Percentiles rank a stretch among this genome's conserved stretches.
These are phyloP conservation scores for Wickerhamia fluorescens DNA, from an alignment of 805 yeast species.

Conservation along the genomic window DNA sequence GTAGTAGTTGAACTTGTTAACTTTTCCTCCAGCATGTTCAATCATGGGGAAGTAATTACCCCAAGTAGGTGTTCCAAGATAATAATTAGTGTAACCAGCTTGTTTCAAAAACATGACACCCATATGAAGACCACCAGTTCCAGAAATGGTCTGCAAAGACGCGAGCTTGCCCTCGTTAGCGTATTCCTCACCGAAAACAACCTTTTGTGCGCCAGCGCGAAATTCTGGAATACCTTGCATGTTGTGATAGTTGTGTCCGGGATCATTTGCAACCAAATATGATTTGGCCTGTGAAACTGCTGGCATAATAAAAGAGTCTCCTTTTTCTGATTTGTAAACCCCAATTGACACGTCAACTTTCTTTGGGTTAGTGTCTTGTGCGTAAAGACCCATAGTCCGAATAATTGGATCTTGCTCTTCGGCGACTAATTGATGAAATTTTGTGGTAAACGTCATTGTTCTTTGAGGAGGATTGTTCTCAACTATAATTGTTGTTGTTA, in stretches of 20 bases:
- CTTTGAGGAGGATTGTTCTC: too few species aligned
- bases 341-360: slow-evolving; percentile 40
- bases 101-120: slow-evolving; percentile 22
- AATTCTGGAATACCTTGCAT: slow-evolving; percentile 37
- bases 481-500: too few species aligned
- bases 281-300: slow-evolving; percentile 31
- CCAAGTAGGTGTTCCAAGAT: slow-evolving; percentile 36
- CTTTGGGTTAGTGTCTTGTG: slow-evolving; percentile 20
- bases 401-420: slow-evolving; percentile 25
- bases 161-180: slow-evolving; percentile 21
- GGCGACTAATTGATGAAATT: slow-evolving; percentile 11
- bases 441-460: slow-evolving; percentile 13
- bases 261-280: slow-evolving; percentile 24
- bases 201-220: slow-evolving; percentile 23
- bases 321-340: slow-evolving; percentile 37
- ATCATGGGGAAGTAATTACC: slow-evolving; percentile 32
- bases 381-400: slow-evolving; percentile 12
- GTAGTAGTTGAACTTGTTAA: slow-evolving; percentile 24
- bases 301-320: slow-evolving; percentile 31
- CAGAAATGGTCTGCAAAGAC: slow-evolving; percentile 34
- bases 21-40: slow-evolving; percentile 22
- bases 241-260: slow-evolving; percentile 39
- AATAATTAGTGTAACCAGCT: slow-evolving; percentile 19
- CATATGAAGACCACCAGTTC: slow-evolving; percentile 37
- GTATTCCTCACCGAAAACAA: slow-evolving; percentile 27